Evolutionary conservation across 768 basidiomycete species (phyloP).

Genomic region (Mycena galericulata): DNA sequence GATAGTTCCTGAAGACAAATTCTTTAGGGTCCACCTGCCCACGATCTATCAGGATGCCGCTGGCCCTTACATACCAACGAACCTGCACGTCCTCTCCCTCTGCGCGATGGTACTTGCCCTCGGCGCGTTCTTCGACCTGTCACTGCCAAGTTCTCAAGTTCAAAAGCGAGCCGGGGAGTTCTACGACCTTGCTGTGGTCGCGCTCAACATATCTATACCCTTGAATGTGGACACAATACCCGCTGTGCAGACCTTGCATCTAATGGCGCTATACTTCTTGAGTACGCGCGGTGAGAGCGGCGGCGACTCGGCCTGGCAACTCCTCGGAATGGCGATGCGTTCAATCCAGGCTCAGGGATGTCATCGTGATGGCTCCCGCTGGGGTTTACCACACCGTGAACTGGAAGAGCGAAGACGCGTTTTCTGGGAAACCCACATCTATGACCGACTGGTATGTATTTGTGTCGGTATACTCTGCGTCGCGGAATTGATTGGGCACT

Average conservation of each 20-base stretch:
- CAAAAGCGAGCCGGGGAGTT: conserved; percentile 26
- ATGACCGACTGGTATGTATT: conserved; percentile 36
- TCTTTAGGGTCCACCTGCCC: conserved; percentile 38
- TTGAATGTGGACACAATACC: conserved; percentile 37
- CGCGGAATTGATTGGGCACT: neutral
- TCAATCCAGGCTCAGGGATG: conserved; percentile 41
- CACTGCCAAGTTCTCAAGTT: conserved; percentile 23
- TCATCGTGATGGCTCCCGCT: conserved; percentile 39
- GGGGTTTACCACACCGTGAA: conserved; percentile 34
- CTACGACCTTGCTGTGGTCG: conserved; percentile 33
- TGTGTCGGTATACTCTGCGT: neutral
- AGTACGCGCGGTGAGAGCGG: conserved; percentile 35
- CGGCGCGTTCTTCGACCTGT: conserved; percentile 38
- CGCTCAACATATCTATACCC: conserved; percentile 35
- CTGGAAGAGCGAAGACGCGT: conserved; percentile 39
- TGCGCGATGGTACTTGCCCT: conserved; percentile 35
- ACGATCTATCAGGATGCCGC: conserved; percentile 28
- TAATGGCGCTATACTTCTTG: conserved; percentile 38
- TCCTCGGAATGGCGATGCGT: conserved; percentile 39
- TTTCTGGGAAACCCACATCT: conserved; percentile 39
- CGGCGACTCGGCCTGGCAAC: conserved; percentile 39
- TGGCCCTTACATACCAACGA: conserved; percentile 21
- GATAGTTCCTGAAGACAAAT: conserved; percentile 34
- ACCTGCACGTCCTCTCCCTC: conserved; percentile 34
- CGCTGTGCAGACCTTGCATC: conserved; percentile 37